phyloP scores from a whole-genome alignment of 1,139 yeast genomes.

The Hyphopichia wangnamkhiaoensis region DNA sequence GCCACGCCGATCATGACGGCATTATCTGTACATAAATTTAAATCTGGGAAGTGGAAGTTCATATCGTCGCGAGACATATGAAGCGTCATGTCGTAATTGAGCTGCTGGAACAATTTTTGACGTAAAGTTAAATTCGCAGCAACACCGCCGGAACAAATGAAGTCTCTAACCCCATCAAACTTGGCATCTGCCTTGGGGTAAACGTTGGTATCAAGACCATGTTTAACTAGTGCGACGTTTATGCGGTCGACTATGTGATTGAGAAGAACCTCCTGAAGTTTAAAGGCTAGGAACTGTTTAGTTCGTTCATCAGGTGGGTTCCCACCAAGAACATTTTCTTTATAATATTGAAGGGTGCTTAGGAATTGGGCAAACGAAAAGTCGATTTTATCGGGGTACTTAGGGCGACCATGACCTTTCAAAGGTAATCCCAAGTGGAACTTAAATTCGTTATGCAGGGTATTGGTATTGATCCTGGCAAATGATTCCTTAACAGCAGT shows the following conservation, averaged over 20 bases:
- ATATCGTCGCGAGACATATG: constrained; percentile 10
- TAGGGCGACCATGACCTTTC: constrained; percentile 30
- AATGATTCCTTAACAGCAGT: constrained; percentile 19
- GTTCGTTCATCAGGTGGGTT: constrained; percentile 20
- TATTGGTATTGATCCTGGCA: constrained; percentile 20
- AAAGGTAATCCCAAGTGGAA: constrained; percentile 35
- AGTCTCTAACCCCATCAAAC: constrained; percentile 47
- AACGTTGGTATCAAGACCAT: constrained; percentile 20
- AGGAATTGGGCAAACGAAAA: constrained; percentile 84
- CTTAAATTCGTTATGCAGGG: constrained; percentile 28
- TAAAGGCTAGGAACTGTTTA: constrained; percentile 52
- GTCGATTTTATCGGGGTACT: constrained; percentile 32
- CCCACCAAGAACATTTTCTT: constrained; percentile 9
- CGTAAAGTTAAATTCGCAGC: constrained; percentile 73
- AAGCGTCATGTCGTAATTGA: constrained; percentile 18
- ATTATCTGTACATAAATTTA: constrained; percentile 84
- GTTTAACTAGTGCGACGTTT: constrained; percentile 47
- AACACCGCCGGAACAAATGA: constrained; percentile 93
- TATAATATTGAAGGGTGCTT: constrained; percentile 49
- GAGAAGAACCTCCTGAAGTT: constrained; percentile 67
- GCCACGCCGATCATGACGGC: constrained; percentile 98
- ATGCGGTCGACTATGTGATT: constrained; percentile 70
- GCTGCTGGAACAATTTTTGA: constrained; percentile 39
- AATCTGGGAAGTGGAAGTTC: constrained; percentile 63
- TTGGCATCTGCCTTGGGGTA: constrained; percentile 28